Percentiles rank a stretch among this genome's conserved stretches.
Conservation (phyloP, 1,284 basidiomycete genomes). For the Austroboletus olivaceoglutinosus region DNA sequence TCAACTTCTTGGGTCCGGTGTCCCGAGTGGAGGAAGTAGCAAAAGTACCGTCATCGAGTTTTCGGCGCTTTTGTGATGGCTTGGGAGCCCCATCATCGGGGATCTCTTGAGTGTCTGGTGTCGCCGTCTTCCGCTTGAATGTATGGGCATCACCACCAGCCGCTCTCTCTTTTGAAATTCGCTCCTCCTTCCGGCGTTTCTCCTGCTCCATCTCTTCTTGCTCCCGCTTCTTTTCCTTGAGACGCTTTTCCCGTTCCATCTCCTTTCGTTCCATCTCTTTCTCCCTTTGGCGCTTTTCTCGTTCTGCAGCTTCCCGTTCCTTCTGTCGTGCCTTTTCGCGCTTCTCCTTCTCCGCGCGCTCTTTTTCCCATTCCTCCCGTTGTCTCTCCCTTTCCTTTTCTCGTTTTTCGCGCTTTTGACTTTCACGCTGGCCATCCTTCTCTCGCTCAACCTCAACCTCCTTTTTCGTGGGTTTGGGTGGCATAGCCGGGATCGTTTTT, state of each 20-base stretch:
- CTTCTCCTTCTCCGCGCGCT: constrained; percentile 23
- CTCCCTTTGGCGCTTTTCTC: constrained; percentile 27
- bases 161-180: constrained; percentile 19
- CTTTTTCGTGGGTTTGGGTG: constrained; percentile 23
- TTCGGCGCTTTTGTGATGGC: constrained; percentile 41
- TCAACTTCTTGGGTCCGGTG: constrained; percentile 31
- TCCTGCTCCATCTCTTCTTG: constrained; percentile 24
- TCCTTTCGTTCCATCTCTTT: constrained; percentile 26
- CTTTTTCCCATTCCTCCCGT: constrained; percentile 19
- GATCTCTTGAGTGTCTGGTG: constrained; percentile 26
- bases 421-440: constrained; percentile 22
- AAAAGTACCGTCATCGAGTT: constrained; percentile 32
- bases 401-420: constrained; percentile 23
- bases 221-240: constrained; percentile 24
- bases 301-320: constrained; percentile 23
- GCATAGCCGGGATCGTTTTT: constrained; percentile 20
- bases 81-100: constrained; percentile 20
- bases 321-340: constrained; percentile 26
- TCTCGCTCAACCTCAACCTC: constrained; percentile 32
- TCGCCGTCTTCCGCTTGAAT: constrained; percentile 38
- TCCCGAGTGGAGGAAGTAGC: constrained; percentile 22
- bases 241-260: constrained; percentile 23
- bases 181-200: constrained; percentile 27
- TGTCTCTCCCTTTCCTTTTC: constrained; percentile 8
- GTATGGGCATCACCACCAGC: constrained; percentile 3